Evolutionary conservation across 306 rosid genomes (phyloP), one percentile per base, ranked within the genome.

Genomic region (Glycyrrhiza uralensis): DNA sequence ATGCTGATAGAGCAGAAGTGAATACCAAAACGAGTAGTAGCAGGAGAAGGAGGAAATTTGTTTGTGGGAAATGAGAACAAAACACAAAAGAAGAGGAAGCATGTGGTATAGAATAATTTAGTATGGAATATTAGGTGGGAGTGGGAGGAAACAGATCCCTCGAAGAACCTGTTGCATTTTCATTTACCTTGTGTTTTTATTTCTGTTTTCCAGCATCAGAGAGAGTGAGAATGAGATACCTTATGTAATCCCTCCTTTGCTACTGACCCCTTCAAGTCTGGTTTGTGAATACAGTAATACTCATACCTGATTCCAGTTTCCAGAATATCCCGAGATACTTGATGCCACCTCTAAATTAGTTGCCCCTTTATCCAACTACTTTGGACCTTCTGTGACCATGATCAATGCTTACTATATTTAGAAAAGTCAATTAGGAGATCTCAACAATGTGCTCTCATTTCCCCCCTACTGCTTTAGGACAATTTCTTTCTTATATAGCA

Each of bases 151-250:
- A 18, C 46, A 17, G 4, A 42, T 32, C 15, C 44, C 38, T 58
- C 11, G 14, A 32, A 18, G 29, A 61, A 61, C 62, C 8, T 36
- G 38, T 33, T 23, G 45, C 39, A 54, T 69, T 69, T 69, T 38
- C 23, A 35, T 17, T 14, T 33, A 5, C 52, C 18, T 11, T 62
- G 35, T 62, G 18, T 23, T 69, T 52, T 51, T 32, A 22, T 47
- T 19, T 33, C 32, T 69, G 74, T 69, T 51, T 62, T 22, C 59
- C 61, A 50, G 32, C 38, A 55, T 69, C 54, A n/a, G 38, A 3
- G 24, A 29, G 42, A 42, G 22, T 63, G 51, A 63, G 13, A 70
- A 39, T 55, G 74, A 51, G 22, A 35, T 61, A 2, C 46, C 12
- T 14, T 24, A 42, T 6, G 36, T 33, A 51, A 69, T 51, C 50